phyloP scores from a whole-genome alignment of 1,284 basidiomycete species.

The Austroboletus novae-zelandiae region DNA sequence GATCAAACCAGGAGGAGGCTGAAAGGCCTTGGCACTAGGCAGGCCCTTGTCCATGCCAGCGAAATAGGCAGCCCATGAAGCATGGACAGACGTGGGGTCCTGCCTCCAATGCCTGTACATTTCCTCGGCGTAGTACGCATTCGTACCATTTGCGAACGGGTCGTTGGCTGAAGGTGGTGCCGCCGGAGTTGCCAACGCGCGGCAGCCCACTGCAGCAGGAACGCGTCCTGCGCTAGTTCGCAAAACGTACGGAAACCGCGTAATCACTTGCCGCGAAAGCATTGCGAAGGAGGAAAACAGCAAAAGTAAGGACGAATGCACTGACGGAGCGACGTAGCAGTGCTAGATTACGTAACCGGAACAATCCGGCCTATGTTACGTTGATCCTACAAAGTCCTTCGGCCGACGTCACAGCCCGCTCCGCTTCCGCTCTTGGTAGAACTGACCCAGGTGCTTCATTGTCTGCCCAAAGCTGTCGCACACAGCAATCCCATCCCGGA shows the following conservation, averaged over 20 bases:
- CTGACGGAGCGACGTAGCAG: constrained; percentile 2
- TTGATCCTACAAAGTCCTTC: too few relatives aligned
- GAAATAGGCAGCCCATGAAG: constrained; percentile 96
- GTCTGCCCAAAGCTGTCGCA: constrained; percentile 73
- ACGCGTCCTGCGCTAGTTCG: constrained; percentile 15
- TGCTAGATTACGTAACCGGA: constrained; percentile 25
- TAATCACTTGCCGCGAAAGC: constrained; percentile 31
- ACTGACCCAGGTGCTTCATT: constrained; percentile 67
- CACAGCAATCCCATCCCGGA: constrained; percentile 62
- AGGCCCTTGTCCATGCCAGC: constrained; percentile 90
- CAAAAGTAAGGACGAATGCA: not conserved
- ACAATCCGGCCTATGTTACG: constrained; percentile 16
- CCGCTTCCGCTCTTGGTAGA: constrained; percentile 55
- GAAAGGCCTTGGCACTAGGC: constrained; percentile 81
- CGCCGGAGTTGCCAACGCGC: constrained; percentile 49
- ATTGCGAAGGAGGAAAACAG: constrained; percentile 13
- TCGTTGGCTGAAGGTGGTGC: constrained; percentile 66
- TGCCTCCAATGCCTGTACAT: constrained; percentile 92
- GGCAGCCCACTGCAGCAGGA: constrained; percentile 11
- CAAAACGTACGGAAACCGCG: constrained; percentile 30
- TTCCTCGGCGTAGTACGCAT: constrained; percentile 94
- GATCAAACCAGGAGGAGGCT: constrained; percentile 73
- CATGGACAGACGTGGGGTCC: constrained; percentile 91
- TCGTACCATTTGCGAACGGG: constrained; percentile 87
- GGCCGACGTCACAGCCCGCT: not conserved